Evolutionary conservation across 129 eudicot species (phyloP).

Genomic region (Kitagawia praeruptora): DNA sequence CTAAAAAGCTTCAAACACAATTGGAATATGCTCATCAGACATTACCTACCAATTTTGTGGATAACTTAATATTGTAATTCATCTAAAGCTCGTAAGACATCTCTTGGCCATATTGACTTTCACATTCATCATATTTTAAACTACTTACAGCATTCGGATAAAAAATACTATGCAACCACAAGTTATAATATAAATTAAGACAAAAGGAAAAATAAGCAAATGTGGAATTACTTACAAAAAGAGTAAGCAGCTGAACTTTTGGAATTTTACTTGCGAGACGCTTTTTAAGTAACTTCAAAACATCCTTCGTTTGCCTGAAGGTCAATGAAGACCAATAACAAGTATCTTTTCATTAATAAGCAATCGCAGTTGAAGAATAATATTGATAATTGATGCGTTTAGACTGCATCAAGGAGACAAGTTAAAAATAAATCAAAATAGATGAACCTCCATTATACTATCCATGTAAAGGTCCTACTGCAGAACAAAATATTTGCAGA

Average conservation of each 20-base stretch:
- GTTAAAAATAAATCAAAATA: neutral
- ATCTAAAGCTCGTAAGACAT: neutral
- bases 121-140: neutral
- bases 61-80: neutral
- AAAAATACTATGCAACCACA: neutral
- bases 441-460: neutral
- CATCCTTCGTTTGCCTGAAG: conserved; percentile 85
- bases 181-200: neutral
- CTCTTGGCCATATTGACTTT: neutral
- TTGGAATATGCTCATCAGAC: neutral
- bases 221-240: conserved; percentile 47
- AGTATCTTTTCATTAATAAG: neutral
- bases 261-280: conserved; percentile 70
- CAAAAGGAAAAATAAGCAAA: neutral
- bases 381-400: neutral
- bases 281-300: conserved; percentile 76
- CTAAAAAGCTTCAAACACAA: neutral
- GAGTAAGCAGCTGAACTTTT: conserved; percentile 79
- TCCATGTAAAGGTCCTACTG: neutral
- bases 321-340: neutral
- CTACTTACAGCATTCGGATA: neutral
- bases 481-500: neutral
- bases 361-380: neutral
- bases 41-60: neutral
- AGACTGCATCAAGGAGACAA: neutral